Evolutionary conservation across 2,329 filamentous ascomycete genomes (phyloP).

Genomic region (Rutstroemia sp.): DNA sequence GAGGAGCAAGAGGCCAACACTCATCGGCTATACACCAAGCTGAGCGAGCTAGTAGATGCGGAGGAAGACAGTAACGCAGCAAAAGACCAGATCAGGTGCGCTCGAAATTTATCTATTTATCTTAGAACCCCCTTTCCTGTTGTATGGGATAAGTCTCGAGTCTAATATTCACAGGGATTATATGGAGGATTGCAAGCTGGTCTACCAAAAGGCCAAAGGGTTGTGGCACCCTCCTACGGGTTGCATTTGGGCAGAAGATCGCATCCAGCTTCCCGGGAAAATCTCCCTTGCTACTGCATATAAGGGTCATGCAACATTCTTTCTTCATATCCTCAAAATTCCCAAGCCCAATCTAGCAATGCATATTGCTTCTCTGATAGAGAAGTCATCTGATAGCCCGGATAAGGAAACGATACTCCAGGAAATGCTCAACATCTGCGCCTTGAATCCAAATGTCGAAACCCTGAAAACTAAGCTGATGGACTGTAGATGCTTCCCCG

Average conservation of each 20-base stretch:
- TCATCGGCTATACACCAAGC: too few species aligned
- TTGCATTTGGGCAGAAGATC: neutral
- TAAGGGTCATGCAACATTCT: neutral
- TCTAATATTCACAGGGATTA: neutral
- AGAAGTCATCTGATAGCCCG: neutral
- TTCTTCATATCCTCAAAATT: neutral
- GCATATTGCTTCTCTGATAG: neutral
- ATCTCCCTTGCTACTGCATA: neutral
- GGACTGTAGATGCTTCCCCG: neutral
- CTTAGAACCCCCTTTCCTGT: too few species aligned
- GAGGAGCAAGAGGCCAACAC: too few species aligned
- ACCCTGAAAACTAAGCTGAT: neutral
- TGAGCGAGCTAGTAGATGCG: too few species aligned
- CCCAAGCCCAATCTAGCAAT: neutral
- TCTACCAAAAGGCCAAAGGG: neutral
- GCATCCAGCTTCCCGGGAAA: neutral
- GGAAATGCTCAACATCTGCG: neutral
- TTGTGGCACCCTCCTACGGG: neutral
- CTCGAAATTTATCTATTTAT: too few species aligned
- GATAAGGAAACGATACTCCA: neutral
- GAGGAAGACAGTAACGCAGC: too few species aligned
- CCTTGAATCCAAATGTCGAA: neutral
- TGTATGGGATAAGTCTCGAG: too few species aligned
- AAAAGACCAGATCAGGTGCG: too few species aligned
- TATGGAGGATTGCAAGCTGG: neutral